A percentile compares a stretch with the other conserved stretches of the same genome.
Conservation (phyloP, 768 basidiomycete genomes). For the Termitomyces sp. region DNA sequence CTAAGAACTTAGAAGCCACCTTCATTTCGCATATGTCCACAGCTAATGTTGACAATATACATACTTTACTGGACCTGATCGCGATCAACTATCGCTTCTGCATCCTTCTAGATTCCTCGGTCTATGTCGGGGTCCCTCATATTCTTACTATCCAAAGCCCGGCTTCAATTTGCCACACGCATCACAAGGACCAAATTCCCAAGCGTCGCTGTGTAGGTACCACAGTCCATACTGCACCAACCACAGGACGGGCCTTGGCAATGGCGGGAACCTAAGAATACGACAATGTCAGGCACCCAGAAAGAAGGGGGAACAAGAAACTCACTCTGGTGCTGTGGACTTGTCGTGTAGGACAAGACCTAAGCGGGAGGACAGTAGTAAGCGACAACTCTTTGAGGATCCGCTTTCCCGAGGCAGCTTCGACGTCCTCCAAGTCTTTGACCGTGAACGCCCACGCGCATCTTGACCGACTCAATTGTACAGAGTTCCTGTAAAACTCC, state of each 20-base stretch:
- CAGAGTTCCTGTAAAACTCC: slow-evolving; percentile 19
- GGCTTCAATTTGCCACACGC: background rate
- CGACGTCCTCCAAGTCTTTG: slow-evolving; percentile 19
- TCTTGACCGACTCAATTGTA: slow-evolving; percentile 17
- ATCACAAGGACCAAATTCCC: slow-evolving; percentile 25
- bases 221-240: slow-evolving; percentile 18
- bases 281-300: no score
- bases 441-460: slow-evolving; percentile 19
- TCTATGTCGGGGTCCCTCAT: no score
- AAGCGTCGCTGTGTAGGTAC: slow-evolving; percentile 20
- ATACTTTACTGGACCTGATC: no score
- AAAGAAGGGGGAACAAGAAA: background rate
- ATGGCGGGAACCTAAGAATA: background rate
- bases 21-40: no score
- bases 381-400: slow-evolving; percentile 16
- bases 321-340: slow-evolving; percentile 16
- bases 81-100: no score
- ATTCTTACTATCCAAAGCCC: no score
- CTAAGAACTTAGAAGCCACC: no score
- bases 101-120: no score
- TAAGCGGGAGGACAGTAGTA: slow-evolving; percentile 17
- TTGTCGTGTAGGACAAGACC: slow-evolving; percentile 17
- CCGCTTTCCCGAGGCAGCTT: slow-evolving; percentile 12
- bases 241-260: slow-evolving; percentile 20
- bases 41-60: no score